Percentiles rank a stretch among this genome's conserved stretches.
Evolutionary conservation across 2,329 filamentous ascomycete species (phyloP).

Genomic region (Zasmidium citrigriseum): DNA sequence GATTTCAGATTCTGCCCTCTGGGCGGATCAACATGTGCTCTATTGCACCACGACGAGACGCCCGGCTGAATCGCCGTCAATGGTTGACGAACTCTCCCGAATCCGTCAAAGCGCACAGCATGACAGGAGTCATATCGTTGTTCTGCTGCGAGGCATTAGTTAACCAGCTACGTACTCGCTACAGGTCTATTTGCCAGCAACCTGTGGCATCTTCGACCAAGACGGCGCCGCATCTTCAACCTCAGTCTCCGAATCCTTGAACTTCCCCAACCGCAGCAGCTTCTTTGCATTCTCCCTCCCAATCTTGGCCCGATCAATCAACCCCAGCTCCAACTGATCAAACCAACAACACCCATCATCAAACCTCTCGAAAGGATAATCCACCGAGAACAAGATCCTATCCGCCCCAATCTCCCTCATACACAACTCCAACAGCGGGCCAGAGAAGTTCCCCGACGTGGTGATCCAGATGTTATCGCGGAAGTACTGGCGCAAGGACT

Average conservation of each 20-base stretch:
- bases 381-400: slow-evolving; percentile 33
- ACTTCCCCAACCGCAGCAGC: slow-evolving; percentile 28
- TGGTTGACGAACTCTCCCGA: no score
- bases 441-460: slow-evolving; percentile 59
- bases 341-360: slow-evolving; percentile 33
- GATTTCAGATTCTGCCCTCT: no score
- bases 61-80: no score
- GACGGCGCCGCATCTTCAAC: slow-evolving; percentile 1
- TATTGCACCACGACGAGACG: no score
- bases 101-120: no score
- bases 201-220: no score
- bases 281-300: slow-evolving; percentile 31
- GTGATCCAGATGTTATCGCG: slow-evolving; percentile 59
- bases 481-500: slow-evolving; percentile 55
- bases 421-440: slow-evolving; percentile 53
- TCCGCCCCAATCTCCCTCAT: slow-evolving; percentile 48
- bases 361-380: slow-evolving; percentile 34
- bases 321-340: slow-evolving; percentile 24
- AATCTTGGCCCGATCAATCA: slow-evolving; percentile 25
- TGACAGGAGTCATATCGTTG: no score
- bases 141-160: no score
- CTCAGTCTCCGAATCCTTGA: slow-evolving; percentile 22
- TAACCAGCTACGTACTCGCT: no score
- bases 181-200: no score
- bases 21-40: no score